A percentile compares a stretch with the other conserved stretches of the same genome.
Evolutionary conservation across 129 eudicot species (phyloP).

Genomic region (Saussurea involucrata): DNA sequence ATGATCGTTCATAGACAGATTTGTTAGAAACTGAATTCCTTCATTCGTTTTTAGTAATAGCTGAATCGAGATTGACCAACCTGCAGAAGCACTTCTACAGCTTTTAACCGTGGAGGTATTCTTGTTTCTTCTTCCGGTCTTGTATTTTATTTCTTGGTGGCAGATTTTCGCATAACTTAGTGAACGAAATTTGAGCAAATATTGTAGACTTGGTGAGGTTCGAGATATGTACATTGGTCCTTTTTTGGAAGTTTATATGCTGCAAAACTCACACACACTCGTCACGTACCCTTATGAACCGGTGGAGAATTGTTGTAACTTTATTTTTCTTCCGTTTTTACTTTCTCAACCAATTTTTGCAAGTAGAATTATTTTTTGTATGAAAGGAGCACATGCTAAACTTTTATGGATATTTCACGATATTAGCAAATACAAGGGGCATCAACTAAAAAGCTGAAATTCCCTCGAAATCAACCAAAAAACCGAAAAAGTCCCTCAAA

Average conservation of each 20-base stretch:
- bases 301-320: too few relatives aligned
- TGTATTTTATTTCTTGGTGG: background rate
- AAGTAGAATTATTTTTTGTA: too few relatives aligned
- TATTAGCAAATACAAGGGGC: too few relatives aligned
- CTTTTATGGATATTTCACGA: too few relatives aligned
- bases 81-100: background rate
- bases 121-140: conserved; percentile 7
- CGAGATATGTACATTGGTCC: conserved; percentile 11
- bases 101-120: background rate
- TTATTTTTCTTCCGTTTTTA: too few relatives aligned
- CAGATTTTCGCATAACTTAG: background rate
- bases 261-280: background rate
- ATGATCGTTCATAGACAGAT: conserved; percentile 7
- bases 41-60: background rate
- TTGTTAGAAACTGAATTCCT: conserved; percentile 1
- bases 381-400: too few relatives aligned
- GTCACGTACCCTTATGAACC: background rate
- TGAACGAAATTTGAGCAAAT: background rate
- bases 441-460: too few relatives aligned
- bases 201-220: background rate
- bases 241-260: background rate
- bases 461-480: too few relatives aligned
- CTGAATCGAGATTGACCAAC: background rate
- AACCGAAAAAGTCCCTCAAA: too few relatives aligned
- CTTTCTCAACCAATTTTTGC: too few relatives aligned